These are phyloP conservation scores for Oryza coarctata DNA, from an alignment of 176 grass and related monocot species.

Conservation along the genomic window DNA sequence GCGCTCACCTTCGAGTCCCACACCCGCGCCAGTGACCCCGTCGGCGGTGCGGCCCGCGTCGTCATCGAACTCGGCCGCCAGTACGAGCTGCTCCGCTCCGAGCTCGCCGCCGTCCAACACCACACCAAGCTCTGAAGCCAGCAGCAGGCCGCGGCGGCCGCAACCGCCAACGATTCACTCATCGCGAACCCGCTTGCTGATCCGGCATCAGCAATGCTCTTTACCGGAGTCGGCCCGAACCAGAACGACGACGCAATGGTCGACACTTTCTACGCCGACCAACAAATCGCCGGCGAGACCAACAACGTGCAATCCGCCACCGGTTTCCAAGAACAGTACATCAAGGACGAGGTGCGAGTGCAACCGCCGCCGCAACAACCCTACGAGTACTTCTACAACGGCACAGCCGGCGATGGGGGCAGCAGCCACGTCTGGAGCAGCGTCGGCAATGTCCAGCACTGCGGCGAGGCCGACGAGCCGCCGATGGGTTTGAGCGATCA, in stretches of 20 bases:
- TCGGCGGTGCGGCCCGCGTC: slow-evolving; percentile 36
- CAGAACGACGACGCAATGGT: neutral
- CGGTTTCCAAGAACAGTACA: neutral
- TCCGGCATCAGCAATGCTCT: neutral
- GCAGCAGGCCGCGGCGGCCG: neutral
- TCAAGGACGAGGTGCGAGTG: neutral
- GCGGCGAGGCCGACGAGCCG: neutral
- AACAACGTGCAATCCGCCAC: neutral
- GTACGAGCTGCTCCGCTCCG: neutral
- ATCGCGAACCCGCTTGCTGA: neutral
- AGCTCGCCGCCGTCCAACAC: neutral
- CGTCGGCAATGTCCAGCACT: neutral
- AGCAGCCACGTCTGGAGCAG: slow-evolving; percentile 11
- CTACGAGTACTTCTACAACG: slow-evolving; percentile 39
- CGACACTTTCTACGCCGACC: slow-evolving; percentile 23
- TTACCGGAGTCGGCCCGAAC: neutral
- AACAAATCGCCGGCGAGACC: neutral
- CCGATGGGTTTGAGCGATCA: slow-evolving; percentile 17
- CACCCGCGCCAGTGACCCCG: slow-evolving; percentile 41
- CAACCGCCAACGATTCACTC: too few relatives aligned
- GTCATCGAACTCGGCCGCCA: neutral
- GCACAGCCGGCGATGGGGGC: neutral
- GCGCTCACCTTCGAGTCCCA: slow-evolving; percentile 54
- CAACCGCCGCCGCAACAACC: slow-evolving; percentile 22
- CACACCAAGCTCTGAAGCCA: slow-evolving; percentile 34